Evolutionary conservation across 2,329 filamentous ascomycete species (phyloP), one percentile per base, ranked within the genome.

Genomic region (Paecilomyces formosus): DNA sequence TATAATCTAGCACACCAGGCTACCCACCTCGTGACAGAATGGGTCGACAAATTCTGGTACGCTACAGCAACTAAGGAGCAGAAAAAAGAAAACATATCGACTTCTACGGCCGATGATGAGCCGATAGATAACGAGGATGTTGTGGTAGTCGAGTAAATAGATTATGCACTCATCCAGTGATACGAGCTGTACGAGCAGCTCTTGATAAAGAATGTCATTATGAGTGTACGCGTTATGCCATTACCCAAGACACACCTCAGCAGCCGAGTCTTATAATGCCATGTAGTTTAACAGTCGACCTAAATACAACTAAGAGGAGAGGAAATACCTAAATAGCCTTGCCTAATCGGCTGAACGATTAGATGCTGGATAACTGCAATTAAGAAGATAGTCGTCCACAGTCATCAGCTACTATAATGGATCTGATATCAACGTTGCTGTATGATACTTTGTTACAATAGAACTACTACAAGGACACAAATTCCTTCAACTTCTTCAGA

Each of bases 31-130:
- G 62, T 79, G 56, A 67, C 73, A 9, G 61, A 63, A 21, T 79
- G 73, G 64, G 64, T 79, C 53, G 74, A 76, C 65, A 66, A 65
- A 60, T 67, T 68, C 33, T 77, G 74, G 74, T 76, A 76, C 61
- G 63, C 63, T 45, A 66, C 67, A 51, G 68, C 71, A 26, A 68
- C 62, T 28, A 30, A 51, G 11, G 53, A 26, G 22, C 7, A 24
- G 53, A 24, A 31, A 54, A 54, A 35, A 30, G 28, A 18, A 21
- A 21, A 54, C 21, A 54, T 60, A 54, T 31, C 30, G 30, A 31
- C 30, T 9, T 9, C 30, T 9, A 31, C 30, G 9, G 24, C 61
- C 13, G 65, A 65, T 31, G 64, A 64, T 39, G 64, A 64, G 28
- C 70, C 69, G 50, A 68, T 70, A 66, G 70, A 73, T 58, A 65